Evolutionary conservation across 352 stramenopile species (phyloP).

Genomic region (Globisporangium cederbergense): DNA sequence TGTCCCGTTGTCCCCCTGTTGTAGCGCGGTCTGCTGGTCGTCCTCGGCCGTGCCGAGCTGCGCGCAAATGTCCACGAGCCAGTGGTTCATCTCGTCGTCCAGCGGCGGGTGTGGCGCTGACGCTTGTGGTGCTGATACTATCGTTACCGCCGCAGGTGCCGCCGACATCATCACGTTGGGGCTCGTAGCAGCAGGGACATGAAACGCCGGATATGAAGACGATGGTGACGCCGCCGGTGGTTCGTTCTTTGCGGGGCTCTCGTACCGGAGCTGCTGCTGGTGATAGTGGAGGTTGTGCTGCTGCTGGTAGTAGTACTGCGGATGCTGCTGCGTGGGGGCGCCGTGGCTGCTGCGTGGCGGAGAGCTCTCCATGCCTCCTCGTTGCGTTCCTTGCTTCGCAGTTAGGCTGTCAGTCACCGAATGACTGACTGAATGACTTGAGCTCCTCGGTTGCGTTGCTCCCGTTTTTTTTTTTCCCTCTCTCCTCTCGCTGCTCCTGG

Average conservation of each 20-base stretch:
- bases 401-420: too few species aligned
- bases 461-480: too few species aligned
- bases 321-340: not conserved
- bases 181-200: not conserved
- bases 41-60: slow-evolving; percentile 12
- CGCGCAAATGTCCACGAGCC: slow-evolving; percentile 19
- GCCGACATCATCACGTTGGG: not conserved
- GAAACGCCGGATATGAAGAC: not conserved
- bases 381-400: too few species aligned
- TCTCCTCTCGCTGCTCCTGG: too few species aligned
- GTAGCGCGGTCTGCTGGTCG: not conserved
- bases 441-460: too few species aligned
- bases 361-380: not conserved
- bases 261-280: not conserved
- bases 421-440: too few species aligned
- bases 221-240: not conserved
- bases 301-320: not conserved
- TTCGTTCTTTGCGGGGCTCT: not conserved
- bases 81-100: slow-evolving; percentile 17
- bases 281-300: not conserved
- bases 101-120: not conserved
- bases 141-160: not conserved
- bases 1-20: too few species aligned
- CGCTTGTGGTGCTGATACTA: not conserved
- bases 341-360: not conserved